A percentile compares a stretch with the other conserved stretches of the same genome.
phyloP scores from a whole-genome alignment of 2,329 filamentous ascomycete species.

The Tolypocladium album region DNA sequence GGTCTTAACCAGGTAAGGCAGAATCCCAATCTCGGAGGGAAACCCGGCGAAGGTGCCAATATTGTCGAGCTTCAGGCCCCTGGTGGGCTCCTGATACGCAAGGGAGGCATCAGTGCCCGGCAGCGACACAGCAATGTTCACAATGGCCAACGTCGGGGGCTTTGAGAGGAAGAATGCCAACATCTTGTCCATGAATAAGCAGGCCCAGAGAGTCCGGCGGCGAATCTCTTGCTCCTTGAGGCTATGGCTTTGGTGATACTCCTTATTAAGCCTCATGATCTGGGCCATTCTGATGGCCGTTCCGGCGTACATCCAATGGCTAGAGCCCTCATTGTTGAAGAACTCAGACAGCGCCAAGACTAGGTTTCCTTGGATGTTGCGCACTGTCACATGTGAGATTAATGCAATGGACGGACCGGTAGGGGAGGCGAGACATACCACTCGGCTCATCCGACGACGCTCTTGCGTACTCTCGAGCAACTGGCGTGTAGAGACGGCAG shows the following conservation, averaged over 20 bases:
- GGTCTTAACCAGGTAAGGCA: slow-evolving; percentile 9
- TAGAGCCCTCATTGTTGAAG: slow-evolving; percentile 8
- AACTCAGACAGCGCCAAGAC: slow-evolving; percentile 4
- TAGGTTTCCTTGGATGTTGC: slow-evolving; percentile 9
- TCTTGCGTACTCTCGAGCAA: slow-evolving; percentile 2
- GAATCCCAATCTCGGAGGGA: slow-evolving; percentile 8
- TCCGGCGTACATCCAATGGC: slow-evolving; percentile 12
- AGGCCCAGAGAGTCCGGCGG: slow-evolving; percentile 16
- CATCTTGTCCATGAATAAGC: slow-evolving; percentile 7
- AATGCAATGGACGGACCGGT: background rate
- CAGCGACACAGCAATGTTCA: background rate
- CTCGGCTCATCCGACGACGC: slow-evolving; percentile 5
- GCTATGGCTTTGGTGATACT: slow-evolving; percentile 11
- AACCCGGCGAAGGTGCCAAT: background rate
- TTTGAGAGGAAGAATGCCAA: slow-evolving; percentile 1
- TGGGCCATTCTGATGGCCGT: slow-evolving; percentile 14
- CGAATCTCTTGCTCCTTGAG: slow-evolving; percentile 12
- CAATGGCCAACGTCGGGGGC: background rate
- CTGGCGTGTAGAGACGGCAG: background rate
- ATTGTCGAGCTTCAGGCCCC: background rate
- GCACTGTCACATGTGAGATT: slow-evolving; percentile 2
- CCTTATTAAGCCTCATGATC: slow-evolving; percentile 13
- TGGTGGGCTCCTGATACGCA: background rate
- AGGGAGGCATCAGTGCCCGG: slow-evolving; percentile 1
- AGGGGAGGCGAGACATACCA: background rate